Base-by-base conservation (phyloP, 306 rosid genomes). In the Sicyos baderoa region DNA sequence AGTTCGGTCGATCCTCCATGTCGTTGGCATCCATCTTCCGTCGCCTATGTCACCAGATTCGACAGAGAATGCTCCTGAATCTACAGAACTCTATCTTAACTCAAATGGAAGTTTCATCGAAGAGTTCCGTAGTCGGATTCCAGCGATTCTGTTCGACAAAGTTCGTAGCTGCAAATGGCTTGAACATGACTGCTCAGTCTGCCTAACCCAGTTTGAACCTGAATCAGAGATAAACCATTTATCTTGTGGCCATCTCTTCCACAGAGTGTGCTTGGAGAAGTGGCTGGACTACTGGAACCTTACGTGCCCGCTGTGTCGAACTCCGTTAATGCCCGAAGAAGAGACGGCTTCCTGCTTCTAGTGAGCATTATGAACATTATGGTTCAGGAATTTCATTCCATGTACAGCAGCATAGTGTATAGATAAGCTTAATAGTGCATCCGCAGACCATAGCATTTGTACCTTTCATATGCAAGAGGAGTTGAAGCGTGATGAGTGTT, bases 241-340 rank as follows among this genome's bases (percentile, higher is more conserved):
- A 54, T 76, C 89, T 0, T 93, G 99, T 54, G 99, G 97, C 59
- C 99, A 93, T 81, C 66, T 93, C 66, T 93, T 93, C 54, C 99
- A 90, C 59, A 86, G 78, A 70, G 88, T 71, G 1, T 93, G 99
- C 88, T 80, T 93, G 85, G 97, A 88, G 79, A 88, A 88, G 84
- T 93, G 99, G 94, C 48, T 93, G 83, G 89, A 83, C 62, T 87
- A 89, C 68, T 93, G 96, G 99, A 93, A 90, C 88, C 62, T 88
- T 50, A 93, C 99, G 12, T 93, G 99, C 75, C 99, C 99, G 5
- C 91, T 89, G 76, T 93, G 99, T 76, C 85, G 97, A 85, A 84
- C 87, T 74, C 96, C 96, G 5, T 81, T 93, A 45, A 71, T 86
- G 86, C 85, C 90, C 35, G 96, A 85, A 81, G 97, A 87, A 75